Conservation (phyloP, 805 yeast genomes). For the Saturnispora sekii region DNA sequence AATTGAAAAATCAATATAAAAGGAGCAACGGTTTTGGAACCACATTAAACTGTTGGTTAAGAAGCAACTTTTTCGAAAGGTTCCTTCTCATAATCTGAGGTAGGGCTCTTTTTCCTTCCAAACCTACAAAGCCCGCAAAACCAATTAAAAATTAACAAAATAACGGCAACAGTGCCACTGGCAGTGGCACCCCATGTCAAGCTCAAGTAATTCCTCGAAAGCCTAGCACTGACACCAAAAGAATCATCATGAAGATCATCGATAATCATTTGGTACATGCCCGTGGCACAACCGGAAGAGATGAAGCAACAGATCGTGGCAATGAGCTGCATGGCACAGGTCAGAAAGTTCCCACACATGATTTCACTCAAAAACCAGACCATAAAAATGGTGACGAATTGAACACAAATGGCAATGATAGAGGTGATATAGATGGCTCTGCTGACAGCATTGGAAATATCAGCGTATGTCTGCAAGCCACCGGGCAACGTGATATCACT, state of each 20-base stretch:
- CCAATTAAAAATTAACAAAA: too few relatives aligned
- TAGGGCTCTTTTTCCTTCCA: too few relatives aligned
- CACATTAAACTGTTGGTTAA: too few relatives aligned
- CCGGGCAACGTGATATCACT: slow-evolving; percentile 43
- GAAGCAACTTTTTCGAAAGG: too few relatives aligned
- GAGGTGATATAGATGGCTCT: slow-evolving; percentile 51
- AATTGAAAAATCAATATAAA: too few relatives aligned
- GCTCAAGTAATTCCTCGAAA: neutral
- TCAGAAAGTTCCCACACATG: slow-evolving; percentile 1
- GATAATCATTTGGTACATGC: slow-evolving; percentile 29
- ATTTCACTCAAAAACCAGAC: slow-evolving; percentile 29
- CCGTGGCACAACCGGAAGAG: slow-evolving; percentile 36
- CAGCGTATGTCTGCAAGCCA: slow-evolving; percentile 36
- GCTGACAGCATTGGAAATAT: slow-evolving; percentile 36
- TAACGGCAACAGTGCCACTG: too few relatives aligned
- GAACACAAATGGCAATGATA: slow-evolving; percentile 36
- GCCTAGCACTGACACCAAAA: neutral
- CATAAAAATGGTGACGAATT: slow-evolving; percentile 32
- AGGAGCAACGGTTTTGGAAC: too few relatives aligned
- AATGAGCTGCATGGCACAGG: slow-evolving; percentile 23
- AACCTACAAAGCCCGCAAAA: too few relatives aligned
- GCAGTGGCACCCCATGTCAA: too few relatives aligned
- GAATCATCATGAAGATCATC: neutral
- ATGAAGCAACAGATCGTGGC: slow-evolving; percentile 13
- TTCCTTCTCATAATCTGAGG: too few relatives aligned